Base-by-base conservation (phyloP, 768 basidiomycete genomes). In the Xerocomus brunneocitrinus region DNA sequence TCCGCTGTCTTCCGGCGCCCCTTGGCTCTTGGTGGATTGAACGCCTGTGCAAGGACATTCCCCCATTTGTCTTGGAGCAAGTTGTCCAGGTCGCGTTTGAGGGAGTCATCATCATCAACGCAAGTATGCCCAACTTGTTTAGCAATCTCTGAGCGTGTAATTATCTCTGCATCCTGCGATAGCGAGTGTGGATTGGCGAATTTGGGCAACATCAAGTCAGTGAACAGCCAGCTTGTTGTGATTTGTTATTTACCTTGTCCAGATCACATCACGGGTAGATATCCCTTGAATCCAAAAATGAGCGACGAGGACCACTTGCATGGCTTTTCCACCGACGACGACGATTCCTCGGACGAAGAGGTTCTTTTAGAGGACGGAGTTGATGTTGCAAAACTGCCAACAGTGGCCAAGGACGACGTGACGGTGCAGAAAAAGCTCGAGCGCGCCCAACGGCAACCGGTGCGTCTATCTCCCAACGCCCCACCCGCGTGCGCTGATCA, bases 401-500 rank as follows among this genome's bases (percentile, higher is more conserved):
- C 90, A 0, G 75, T 93, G 25, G 88, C 89, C 25, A 95, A 93
- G 64, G 92, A 95, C 66, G 93, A 95, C 64, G 84, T 78, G 40
- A 80, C 76, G 1, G 87, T 98, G 12, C 84, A 87, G 58, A 73
- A 73, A 58, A 84, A 78, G 63, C 69, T 85, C 4, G 81, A 80
- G 53, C 80, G 76, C 46, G 83, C 83, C 0, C 80, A 82, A 62
- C 73, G 76, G 59, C 80, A 87, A 66, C 83, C 81, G 53, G 94
- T 92, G 62, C 55, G 87, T 55, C 16, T 22, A 13, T 14, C 34
- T 16, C 10, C 19, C 35, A 10, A 16, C 24, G 9, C n/a, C 13
- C 0, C 14, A 9, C 34, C 41, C n/a, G 19, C 3, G 13, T 13
- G n/a, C 25, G 32, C 57, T 53, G 52, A 52, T 24, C 31, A 13